These are phyloP conservation scores for Ceratobasidium sp. DNA, from an alignment of 1,284 basidiomycete species.

Conservation along the genomic window DNA sequence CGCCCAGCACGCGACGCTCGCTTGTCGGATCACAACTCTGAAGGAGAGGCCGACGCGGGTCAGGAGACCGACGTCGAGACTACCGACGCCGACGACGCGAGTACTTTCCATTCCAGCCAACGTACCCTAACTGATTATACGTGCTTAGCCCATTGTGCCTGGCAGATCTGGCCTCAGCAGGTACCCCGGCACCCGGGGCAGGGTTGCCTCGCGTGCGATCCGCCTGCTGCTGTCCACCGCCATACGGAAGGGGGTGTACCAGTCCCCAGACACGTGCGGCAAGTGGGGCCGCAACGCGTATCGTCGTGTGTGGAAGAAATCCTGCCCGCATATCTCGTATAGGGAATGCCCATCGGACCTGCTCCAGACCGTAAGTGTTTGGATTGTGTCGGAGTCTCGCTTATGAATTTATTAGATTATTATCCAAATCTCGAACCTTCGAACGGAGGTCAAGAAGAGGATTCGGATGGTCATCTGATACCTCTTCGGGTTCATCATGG, in stretches of 20 bases:
- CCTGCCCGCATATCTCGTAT: background rate
- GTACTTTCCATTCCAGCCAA: too few species aligned
- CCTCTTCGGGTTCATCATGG: background rate
- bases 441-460: background rate
- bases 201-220: constrained; percentile 6
- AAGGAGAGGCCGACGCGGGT: too few species aligned
- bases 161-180: background rate
- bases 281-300: background rate
- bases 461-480: background rate
- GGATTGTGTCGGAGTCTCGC: background rate
- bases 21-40: too few species aligned
- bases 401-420: background rate
- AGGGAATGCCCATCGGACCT: background rate
- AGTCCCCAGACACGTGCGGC: background rate
- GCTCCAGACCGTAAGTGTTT: background rate
- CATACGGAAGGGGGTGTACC: background rate
- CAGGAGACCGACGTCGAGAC: too few species aligned
- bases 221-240: background rate
- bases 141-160: too few species aligned
- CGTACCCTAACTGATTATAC: too few species aligned
- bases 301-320: background rate
- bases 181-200: background rate
- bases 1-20: too few species aligned
- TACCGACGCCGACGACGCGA: too few species aligned
- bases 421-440: background rate